These are phyloP conservation scores for Fusarium multiceps DNA, from an alignment of 2,329 filamentous ascomycete genomes.

Conservation along the genomic window DNA sequence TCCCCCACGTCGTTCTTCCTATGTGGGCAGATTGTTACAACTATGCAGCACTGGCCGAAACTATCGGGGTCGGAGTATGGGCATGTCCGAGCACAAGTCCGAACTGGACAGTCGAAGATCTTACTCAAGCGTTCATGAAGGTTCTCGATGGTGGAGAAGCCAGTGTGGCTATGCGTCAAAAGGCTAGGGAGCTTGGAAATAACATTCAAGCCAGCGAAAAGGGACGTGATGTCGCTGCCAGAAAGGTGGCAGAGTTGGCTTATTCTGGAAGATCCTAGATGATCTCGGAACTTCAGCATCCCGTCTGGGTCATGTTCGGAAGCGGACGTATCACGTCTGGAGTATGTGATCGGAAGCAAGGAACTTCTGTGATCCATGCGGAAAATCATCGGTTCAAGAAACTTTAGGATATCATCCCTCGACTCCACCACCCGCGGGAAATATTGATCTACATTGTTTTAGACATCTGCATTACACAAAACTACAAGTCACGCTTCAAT, in stretches of 20 bases:
- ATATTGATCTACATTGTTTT: background rate
- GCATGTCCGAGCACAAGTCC: conserved; percentile 52
- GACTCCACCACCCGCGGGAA: background rate
- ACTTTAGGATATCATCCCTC: background rate
- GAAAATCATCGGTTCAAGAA: background rate
- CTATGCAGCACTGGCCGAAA: conserved; percentile 57
- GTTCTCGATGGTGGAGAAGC: background rate
- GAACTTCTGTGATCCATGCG: background rate
- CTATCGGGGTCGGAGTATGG: conserved; percentile 56
- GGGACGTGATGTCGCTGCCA: conserved; percentile 5
- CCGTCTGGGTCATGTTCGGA: too few species aligned
- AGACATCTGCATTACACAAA: background rate
- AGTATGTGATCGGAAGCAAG: background rate
- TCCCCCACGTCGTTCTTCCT: conserved; percentile 60
- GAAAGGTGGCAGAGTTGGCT: conserved; percentile 6
- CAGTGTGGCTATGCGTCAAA: background rate
- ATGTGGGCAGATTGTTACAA: conserved; percentile 60
- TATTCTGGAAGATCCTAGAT: background rate
- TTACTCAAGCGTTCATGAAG: conserved; percentile 44
- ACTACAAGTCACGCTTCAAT: background rate
- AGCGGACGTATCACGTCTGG: background rate
- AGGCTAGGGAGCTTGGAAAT: background rate
- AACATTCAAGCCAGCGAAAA: background rate
- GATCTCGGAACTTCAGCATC: background rate
- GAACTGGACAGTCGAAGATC: conserved; percentile 40